phyloP scores from a whole-genome alignment of 176 grass and related monocot genomes.

The Oryza glumipatula region DNA sequence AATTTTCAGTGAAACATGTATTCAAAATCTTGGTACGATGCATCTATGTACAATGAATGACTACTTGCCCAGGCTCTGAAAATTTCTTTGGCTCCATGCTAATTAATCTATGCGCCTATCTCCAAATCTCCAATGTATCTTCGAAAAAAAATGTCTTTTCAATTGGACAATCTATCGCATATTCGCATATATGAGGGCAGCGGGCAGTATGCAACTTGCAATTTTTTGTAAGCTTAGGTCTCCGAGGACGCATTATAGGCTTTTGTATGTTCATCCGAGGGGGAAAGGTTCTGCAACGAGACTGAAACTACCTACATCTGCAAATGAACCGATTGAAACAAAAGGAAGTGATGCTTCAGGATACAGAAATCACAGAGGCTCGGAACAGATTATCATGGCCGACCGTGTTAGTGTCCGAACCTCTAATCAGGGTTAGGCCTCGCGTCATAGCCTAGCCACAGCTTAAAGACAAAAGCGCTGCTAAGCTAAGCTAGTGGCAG shows the following conservation, averaged over 20 bases:
- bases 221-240: neutral
- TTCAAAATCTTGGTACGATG: too few relatives aligned
- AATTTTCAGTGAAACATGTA: too few relatives aligned
- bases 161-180: neutral
- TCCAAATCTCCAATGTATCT: neutral
- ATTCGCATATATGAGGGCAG: neutral
- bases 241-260: neutral
- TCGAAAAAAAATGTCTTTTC: neutral
- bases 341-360: neutral
- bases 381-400: conserved; percentile 24
- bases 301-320: neutral
- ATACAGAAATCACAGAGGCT: neutral
- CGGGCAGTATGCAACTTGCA: neutral
- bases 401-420: conserved; percentile 14
- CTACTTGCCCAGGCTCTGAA: neutral
- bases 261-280: neutral
- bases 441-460: conserved; percentile 23
- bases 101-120: neutral
- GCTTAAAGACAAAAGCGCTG: conserved; percentile 26
- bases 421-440: conserved; percentile 42
- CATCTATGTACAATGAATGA: too few relatives aligned
- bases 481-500: conserved; percentile 10
- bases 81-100: neutral
- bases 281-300: neutral
- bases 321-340: neutral